Evolutionary conservation across 352 stramenopile genomes (phyloP), one percentile per base, ranked within the genome.

Genomic region (Blastocystis sp.): DNA sequence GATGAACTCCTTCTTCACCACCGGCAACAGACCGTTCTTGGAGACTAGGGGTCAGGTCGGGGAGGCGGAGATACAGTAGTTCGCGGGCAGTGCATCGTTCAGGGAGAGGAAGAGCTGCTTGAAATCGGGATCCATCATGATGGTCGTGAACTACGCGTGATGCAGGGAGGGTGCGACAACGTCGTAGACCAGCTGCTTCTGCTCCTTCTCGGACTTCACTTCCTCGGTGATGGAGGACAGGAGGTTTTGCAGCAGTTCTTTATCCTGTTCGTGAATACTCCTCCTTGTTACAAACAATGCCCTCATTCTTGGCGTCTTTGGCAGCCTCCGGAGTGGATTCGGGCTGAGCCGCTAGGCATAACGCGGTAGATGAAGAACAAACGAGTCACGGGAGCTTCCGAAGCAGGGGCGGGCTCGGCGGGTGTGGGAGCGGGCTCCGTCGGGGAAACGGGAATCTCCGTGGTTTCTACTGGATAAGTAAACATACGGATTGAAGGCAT

Each of bases 221-320:
- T 56, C 40, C 41, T 61, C 69, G 9, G 59, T 19, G n/a, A 84
- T 38, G 5, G 74, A 84, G 17, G 74, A 84, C 7, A 84, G 74
- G 10, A 84, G 52, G 60, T 84, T 84, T 59, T 84, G 52, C n/a
- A 84, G 56, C 28, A 84, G 69, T 34, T 66, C 45, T 56, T 84
- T 84, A 48, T 84, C 74, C 74, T 84, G 43, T 21, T 7, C 7
- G 28, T 56, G 21, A 69, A 19, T 7, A 56, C 5, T 7, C 5
- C 48, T 7, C 14, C 48, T 17, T 14, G 14, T 17, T 56, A 56
- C 48, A 7, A 7, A 56, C 48, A 56, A 56, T 14, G 14, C 5
- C 48, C 14, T 56, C 48, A 56, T 56, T 14, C 48, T 56, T 56
- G 5, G 5, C 14, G 14, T 56, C 48, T 56, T 7, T 14, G 14